Base-by-base conservation (phyloP, 441 rosid genomes). In the Pelargonium fulgidum region DNA sequence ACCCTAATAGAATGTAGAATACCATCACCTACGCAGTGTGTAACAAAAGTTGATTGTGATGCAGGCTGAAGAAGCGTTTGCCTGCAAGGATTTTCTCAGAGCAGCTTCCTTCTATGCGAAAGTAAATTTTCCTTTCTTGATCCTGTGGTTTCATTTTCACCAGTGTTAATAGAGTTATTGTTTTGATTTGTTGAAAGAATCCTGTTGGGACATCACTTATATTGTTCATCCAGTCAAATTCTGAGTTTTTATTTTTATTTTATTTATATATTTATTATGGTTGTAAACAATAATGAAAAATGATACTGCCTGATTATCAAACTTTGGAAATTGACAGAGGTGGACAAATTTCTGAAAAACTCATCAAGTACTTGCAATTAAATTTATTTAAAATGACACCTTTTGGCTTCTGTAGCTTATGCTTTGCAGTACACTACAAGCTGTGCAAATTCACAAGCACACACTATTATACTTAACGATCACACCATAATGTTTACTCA, bases 31-130 rank as follows among this genome's bases (percentile, higher is more conserved):
- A 42, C 56, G 67, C 68, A 67, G 12, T 71, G 36, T 74, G 7
- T 77, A 72, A 76, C 72, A 73, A 65, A 76, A 71, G 66, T 77
- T 65, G 56, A 70, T 74, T 76, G 67, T 80, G 75, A 68, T 84
- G 84, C 90, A 95, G 99, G 99, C 97, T 68, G 99, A 95, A 85
- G 81, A 84, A 75, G 98, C 96, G 71, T 95, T 92, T 76, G 24
- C 82, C 77, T 68, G 85, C 77, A 90, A 85, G 86, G 99, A 95
- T 69, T 95, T 88, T 79, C 85, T 82, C 65, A 85, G 97, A 80
- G 98, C 97, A 71, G 92, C 98, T 78, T 90, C 99, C 54, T 95
- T 95, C 82, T 90, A 88, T 75, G 92, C 99, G 74, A 92, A 95
- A 81, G 99, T 92, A 80, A 79, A 50, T 77, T 73, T 71, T 77